A percentile compares a stretch with the other conserved stretches of the same genome.
Conservation (phyloP, 2,329 filamentous ascomycete genomes). For the Paraphaeosphaeria sporulosa region DNA sequence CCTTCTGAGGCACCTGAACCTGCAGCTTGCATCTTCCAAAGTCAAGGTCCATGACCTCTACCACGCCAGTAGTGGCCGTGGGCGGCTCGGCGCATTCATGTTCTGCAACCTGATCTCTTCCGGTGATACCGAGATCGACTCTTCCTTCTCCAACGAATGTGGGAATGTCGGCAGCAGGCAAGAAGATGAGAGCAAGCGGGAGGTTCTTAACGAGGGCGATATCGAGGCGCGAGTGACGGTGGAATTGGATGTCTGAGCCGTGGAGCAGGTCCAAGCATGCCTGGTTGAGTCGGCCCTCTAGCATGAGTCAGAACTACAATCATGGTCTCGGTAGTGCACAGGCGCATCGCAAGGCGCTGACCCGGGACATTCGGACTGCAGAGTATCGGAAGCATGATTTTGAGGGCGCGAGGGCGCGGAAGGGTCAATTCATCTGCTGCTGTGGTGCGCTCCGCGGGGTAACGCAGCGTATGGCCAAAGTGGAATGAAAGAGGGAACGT, state of each 20-base stretch:
- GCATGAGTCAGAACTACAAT: slow-evolving; percentile 2
- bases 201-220: slow-evolving; percentile 98
- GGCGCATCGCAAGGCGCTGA: not conserved
- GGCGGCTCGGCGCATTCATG: slow-evolving; percentile 72
- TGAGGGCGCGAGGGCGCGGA: no score
- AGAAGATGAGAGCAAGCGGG: slow-evolving; percentile 93
- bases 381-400: not conserved
- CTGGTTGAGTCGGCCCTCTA: slow-evolving; percentile 92
- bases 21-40: slow-evolving; percentile 94
- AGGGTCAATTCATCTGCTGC: not conserved
- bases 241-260: slow-evolving; percentile 95
- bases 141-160: slow-evolving; percentile 96
- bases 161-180: slow-evolving; percentile 95
- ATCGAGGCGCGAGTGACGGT: slow-evolving; percentile 91
- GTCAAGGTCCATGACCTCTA: slow-evolving; percentile 87
- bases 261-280: slow-evolving; percentile 88
- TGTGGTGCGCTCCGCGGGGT: not conserved
- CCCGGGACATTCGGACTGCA: not conserved
- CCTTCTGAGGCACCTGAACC: slow-evolving; percentile 94
- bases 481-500: slow-evolving; percentile 53
- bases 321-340: not conserved
- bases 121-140: slow-evolving; percentile 94
- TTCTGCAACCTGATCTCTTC: slow-evolving; percentile 89
- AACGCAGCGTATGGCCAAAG: slow-evolving; percentile 11
- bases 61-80: slow-evolving; percentile 64